Evolutionary conservation across 2,329 filamentous ascomycete genomes (phyloP), one percentile per base, ranked within the genome.

Genomic region (Pseudocercospora macadamiae): DNA sequence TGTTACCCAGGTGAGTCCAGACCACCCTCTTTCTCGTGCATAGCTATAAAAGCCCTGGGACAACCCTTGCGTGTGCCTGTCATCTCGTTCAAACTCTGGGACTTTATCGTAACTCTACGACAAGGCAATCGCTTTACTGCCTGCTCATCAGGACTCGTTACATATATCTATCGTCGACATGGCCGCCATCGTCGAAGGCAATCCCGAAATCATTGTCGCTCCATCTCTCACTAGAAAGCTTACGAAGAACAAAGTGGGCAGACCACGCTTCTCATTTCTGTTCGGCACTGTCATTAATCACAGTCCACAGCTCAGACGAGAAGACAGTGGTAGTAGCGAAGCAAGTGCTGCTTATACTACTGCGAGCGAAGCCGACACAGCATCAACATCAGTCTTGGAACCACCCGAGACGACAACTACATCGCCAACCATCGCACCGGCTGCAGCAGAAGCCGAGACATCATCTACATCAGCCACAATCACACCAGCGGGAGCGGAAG

Each of bases 261-360:
- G 47, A 49, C 47, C 47, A 49, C 47, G 47, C 28, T 49, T 49
- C 47, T 49, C 47, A 3, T 16, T 34, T 4, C 47, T 49, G 14
- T 49, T 49, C n/a, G 47, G 28, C 26, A 34, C 47, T 32, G 47
- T 49, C 12, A 49, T 32, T 49, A 49, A 49, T n/a, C n/a, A n/a
- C 28, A 49, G 47, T 34, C 47, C 25, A 32, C 47, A 49, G 47
- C 47, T 49, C 47, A 49, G 32, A 5, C 47, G 47, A 49, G 47
- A 26, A n/a, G 28, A 49, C 19, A 49, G 47, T 49, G 26, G 25
- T 10, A 32, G 47, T 34, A 49, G 47, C 26, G 25, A 14, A 16
- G 32, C 47, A 19, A 49, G 47, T 9, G n/a, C n/a, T n/a, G n/a
- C 4, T 21, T 49, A 49, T 28, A 30, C 28, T 16, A 49, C 32